These are phyloP conservation scores for Pythium sukuiense DNA, from an alignment of 352 stramenopile species.

Conservation along the genomic window DNA sequence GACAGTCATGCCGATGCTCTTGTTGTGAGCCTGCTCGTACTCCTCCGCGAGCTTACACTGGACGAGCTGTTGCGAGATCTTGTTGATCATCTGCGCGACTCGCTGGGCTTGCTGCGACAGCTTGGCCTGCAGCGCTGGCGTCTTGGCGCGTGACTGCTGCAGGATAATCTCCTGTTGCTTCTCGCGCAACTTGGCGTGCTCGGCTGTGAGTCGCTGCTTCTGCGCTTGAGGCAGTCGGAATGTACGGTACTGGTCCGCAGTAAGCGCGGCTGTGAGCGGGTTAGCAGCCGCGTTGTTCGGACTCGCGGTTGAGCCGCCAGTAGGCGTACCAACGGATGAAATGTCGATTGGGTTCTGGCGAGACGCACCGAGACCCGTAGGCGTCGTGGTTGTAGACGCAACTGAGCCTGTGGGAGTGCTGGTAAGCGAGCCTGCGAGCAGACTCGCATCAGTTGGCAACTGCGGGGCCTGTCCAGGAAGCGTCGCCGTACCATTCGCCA, in stretches of 20 bases:
- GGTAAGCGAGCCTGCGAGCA: slow-evolving; percentile 13
- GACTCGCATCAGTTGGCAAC: slow-evolving; percentile 17
- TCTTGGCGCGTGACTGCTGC: slow-evolving; percentile 73
- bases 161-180: slow-evolving; percentile 80
- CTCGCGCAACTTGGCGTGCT: slow-evolving; percentile 72
- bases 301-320: slow-evolving; percentile 7
- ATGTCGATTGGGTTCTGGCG: slow-evolving; percentile 56
- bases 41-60: slow-evolving; percentile 83
- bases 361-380: slow-evolving; percentile 29
- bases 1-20: slow-evolving; percentile 39
- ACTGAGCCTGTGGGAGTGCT: slow-evolving; percentile 3
- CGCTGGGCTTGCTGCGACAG: slow-evolving; percentile 71
- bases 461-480: neutral
- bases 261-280: slow-evolving; percentile 39
- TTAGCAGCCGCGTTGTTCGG: slow-evolving; percentile 11
- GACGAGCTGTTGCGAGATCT: slow-evolving; percentile 84
- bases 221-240: slow-evolving; percentile 68
- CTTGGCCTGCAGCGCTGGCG: slow-evolving; percentile 66
- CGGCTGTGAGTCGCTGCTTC: slow-evolving; percentile 66
- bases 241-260: slow-evolving; percentile 67
- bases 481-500: slow-evolving; percentile 19
- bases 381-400: slow-evolving; percentile 27
- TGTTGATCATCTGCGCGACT: slow-evolving; percentile 83
- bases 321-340: slow-evolving; percentile 31
- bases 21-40: slow-evolving; percentile 64